Percentiles rank a stretch among this genome's conserved stretches.
Conservation (phyloP, 2,329 filamentous ascomycete species). For the Sclerotinia minor region DNA sequence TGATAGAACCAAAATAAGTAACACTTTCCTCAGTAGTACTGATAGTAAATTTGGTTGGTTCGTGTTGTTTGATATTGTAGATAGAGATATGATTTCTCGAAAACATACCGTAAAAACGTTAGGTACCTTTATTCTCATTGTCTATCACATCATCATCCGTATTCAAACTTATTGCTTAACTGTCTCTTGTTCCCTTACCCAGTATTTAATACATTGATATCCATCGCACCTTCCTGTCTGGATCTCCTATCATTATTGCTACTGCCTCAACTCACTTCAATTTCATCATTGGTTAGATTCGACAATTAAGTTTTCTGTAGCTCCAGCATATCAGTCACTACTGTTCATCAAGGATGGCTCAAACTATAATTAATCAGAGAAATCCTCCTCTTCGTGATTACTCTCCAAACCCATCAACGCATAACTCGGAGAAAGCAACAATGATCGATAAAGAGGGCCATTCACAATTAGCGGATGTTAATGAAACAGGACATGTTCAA, state of each 20-base stretch:
- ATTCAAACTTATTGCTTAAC: not conserved
- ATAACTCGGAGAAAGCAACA: constrained; percentile 27
- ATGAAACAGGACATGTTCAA: constrained; percentile 53
- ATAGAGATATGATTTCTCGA: not conserved
- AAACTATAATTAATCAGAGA: not conserved
- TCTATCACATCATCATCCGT: not conserved
- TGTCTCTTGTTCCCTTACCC: not conserved
- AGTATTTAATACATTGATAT: not conserved
- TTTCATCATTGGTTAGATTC: not conserved
- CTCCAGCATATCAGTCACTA: not conserved
- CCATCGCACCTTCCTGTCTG: not conserved
- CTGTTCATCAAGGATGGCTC: not conserved
- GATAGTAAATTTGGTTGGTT: not conserved
- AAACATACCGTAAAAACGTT: not conserved
- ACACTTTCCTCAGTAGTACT: not conserved
- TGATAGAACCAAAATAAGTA: constrained; percentile 1
- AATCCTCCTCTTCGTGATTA: not conserved
- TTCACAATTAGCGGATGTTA: constrained; percentile 40
- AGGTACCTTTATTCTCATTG: not conserved
- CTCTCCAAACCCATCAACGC: constrained; percentile 6
- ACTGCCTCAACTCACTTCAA: not conserved
- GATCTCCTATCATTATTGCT: not conserved
- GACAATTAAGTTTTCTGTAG: not conserved
- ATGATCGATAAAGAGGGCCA: constrained; percentile 17
- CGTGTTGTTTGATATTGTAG: constrained; percentile 11